Conservation (phyloP, 2,329 filamentous ascomycete genomes). For the Penicillium sp. region DNA sequence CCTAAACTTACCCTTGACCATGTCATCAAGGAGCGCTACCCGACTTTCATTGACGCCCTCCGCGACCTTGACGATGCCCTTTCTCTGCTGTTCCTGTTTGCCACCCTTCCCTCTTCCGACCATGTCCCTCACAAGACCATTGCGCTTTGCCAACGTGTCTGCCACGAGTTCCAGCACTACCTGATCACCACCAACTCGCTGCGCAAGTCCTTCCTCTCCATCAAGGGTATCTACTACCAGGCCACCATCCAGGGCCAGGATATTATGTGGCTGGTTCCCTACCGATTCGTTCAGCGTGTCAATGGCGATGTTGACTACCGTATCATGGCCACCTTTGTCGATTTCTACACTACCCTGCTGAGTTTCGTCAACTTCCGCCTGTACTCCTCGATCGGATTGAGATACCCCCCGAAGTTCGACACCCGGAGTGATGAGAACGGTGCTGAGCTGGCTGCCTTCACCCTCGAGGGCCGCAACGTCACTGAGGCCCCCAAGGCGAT, state of each 20-base stretch:
- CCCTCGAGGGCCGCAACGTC: conserved; percentile 76
- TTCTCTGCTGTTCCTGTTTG: conserved; percentile 96
- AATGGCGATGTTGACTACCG: conserved; percentile 95
- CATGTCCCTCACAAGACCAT: conserved; percentile 95
- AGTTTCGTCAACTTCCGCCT: conserved; percentile 96
- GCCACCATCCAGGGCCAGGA: conserved; percentile 97
- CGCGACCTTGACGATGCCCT: conserved; percentile 95
- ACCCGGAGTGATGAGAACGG: conserved; percentile 83
- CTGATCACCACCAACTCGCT: conserved; percentile 89
- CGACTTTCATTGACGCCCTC: conserved; percentile 92
- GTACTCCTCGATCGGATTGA: conserved; percentile 87
- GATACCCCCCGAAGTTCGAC: conserved; percentile 96
- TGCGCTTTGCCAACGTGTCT: conserved; percentile 88
- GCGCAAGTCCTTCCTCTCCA: conserved; percentile 94
- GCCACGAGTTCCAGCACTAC: conserved; percentile 97
- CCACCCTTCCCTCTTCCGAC: conserved; percentile 88
- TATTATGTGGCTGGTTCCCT: conserved; percentile 94
- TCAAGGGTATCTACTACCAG: conserved; percentile 99
- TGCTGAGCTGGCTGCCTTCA: conserved; percentile 89
- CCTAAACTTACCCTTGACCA: conserved; percentile 92
- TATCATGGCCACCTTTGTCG: conserved; percentile 98
- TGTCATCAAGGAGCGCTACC: conserved; percentile 97
- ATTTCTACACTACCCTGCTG: conserved; percentile 96
- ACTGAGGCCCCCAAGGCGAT: conserved; percentile 56
- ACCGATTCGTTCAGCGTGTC: conserved; percentile 95